A percentile compares a stretch with the other conserved stretches of the same genome.
Conservation (phyloP, 2,329 filamentous ascomycete species). For the Dactylonectria macrodidyma region DNA sequence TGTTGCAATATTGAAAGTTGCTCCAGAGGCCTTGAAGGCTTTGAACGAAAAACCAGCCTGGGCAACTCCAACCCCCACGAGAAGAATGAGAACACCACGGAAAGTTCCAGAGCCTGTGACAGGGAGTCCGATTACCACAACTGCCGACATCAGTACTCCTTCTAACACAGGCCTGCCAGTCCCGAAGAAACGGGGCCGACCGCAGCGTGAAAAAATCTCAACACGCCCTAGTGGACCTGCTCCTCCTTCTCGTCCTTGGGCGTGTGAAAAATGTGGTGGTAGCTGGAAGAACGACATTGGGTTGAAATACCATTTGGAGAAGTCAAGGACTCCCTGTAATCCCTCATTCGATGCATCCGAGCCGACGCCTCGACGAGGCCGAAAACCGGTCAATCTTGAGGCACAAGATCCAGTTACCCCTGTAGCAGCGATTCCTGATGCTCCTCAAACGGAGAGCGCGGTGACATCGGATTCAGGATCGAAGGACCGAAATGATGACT, state of each 20-base stretch:
- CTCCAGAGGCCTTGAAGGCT: conserved; percentile 7
- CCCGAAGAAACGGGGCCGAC: conserved; percentile 48
- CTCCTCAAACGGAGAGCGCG: conserved; percentile 10
- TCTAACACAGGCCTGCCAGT: conserved; percentile 30
- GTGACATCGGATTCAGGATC: conserved; percentile 1
- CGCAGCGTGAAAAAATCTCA: conserved; percentile 31
- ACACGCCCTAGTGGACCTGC: conserved; percentile 30
- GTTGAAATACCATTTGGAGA: conserved; percentile 71
- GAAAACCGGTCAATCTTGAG: conserved; percentile 28
- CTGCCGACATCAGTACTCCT: conserved; percentile 7
- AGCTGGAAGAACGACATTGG: conserved; percentile 72
- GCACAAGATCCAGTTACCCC: conserved; percentile 24
- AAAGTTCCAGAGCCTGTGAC: conserved; percentile 9
- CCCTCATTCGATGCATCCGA: conserved; percentile 52
- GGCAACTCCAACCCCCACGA: not conserved
- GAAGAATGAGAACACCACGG: conserved; percentile 9
- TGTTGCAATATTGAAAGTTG: conserved; percentile 14
- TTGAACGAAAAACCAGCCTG: not conserved
- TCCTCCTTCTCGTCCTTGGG: conserved; percentile 53
- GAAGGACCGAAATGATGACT: conserved; percentile 8
- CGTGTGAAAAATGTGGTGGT: conserved; percentile 68
- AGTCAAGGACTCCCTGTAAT: conserved; percentile 69
- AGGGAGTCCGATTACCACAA: not conserved
- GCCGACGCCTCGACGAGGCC: conserved; percentile 35
- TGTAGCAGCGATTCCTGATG: conserved; percentile 4